Conservation (phyloP, 1,139 yeast genomes). For the Pichia sp. region DNA sequence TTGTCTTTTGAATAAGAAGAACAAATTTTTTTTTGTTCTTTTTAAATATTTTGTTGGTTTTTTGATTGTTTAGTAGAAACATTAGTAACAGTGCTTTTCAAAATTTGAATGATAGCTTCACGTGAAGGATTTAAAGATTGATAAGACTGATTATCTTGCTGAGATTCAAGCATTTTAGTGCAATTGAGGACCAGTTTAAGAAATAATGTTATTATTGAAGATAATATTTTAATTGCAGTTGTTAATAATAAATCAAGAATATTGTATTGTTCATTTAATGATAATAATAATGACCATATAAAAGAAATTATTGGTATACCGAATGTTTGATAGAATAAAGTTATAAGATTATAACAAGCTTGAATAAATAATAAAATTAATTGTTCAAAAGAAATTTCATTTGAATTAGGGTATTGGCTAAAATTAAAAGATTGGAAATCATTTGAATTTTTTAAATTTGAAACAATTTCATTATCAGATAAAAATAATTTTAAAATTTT, state of each 20-base stretch:
- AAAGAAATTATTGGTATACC: not conserved
- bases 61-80: too few species aligned
- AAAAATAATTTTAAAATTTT: conserved; percentile 1
- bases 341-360: not conserved
- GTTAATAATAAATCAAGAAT: not conserved
- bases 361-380: not conserved
- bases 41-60: too few species aligned
- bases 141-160: not conserved
- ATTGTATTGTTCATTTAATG: not conserved
- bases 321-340: not conserved
- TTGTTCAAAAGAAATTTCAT: not conserved
- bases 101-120: too few species aligned
- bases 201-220: not conserved
- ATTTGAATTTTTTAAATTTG: too few species aligned
- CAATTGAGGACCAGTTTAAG: not conserved
- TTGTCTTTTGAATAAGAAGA: too few species aligned
- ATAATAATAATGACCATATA: not conserved
- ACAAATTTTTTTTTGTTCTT: too few species aligned
- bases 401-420: not conserved
- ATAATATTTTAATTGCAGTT: not conserved
- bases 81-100: too few species aligned
- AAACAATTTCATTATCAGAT: not conserved
- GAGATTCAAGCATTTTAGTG: not conserved
- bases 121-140: not conserved
- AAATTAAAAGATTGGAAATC: not conserved